phyloP scores from a whole-genome alignment of 345 rosid genomes.

The Melaleuca alternifolia region DNA sequence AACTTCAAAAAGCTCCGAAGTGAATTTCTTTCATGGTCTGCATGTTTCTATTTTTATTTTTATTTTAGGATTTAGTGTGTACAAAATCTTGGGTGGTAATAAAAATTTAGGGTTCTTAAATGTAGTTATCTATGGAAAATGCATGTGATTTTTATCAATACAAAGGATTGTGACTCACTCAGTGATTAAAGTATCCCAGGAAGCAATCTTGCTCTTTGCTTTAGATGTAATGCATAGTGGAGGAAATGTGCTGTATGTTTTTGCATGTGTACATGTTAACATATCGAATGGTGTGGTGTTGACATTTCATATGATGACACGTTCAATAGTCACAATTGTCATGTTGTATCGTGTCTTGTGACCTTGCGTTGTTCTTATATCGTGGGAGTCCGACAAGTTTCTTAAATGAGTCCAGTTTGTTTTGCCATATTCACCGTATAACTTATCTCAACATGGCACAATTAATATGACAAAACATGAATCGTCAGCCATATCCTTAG shows the following conservation, averaged over 20 bases:
- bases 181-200: neutral
- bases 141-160: too few species aligned
- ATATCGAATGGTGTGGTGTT: fast-evolving
- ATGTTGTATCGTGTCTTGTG: too few species aligned
- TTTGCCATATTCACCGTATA: neutral
- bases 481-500: too few species aligned
- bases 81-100: neutral
- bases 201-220: neutral
- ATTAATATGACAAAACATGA: too few species aligned
- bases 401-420: fast-evolving
- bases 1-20: too few species aligned
- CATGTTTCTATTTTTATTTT: too few species aligned
- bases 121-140: too few species aligned
- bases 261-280: too few species aligned
- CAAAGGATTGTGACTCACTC: neutral
- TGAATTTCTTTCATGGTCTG: too few species aligned
- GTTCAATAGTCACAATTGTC: fast-evolving
- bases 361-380: fast-evolving
- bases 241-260: neutral
- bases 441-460: neutral
- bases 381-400: fast-evolving
- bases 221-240: neutral
- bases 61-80: too few species aligned
- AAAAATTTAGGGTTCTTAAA: neutral
- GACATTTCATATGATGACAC: neutral